These are phyloP conservation scores for Rhodotorula diobovata DNA, from an alignment of 768 basidiomycete genomes.

Conservation along the genomic window DNA sequence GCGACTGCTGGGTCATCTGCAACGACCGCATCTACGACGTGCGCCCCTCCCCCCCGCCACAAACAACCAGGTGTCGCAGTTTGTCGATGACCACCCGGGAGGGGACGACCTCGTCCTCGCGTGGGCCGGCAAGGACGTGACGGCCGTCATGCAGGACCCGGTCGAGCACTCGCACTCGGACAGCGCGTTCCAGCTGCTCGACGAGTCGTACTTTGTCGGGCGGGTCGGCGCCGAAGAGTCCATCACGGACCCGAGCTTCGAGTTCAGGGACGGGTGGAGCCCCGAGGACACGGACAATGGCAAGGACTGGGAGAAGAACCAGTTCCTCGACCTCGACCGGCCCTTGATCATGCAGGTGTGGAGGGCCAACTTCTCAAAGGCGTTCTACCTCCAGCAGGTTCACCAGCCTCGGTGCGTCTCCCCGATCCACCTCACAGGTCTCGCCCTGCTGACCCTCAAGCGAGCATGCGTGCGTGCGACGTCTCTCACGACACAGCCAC, in stretches of 20 bases:
- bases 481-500: too few species aligned
- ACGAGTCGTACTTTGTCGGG: conserved; percentile 73
- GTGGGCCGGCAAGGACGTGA: conserved; percentile 79
- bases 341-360: conserved; percentile 76
- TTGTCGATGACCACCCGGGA: conserved; percentile 85
- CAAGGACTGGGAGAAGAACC: conserved; percentile 78
- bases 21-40: conserved; percentile 85
- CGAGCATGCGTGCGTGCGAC: background rate
- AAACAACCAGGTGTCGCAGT: conserved; percentile 45
- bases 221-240: conserved; percentile 69
- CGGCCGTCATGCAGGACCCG: conserved; percentile 70
- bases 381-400: conserved; percentile 91
- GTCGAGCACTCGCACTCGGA: conserved; percentile 83
- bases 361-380: conserved; percentile 84
- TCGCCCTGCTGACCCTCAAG: background rate
- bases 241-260: conserved; percentile 83
- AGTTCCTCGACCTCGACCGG: conserved; percentile 83
- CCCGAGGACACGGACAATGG: conserved; percentile 80
- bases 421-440: conserved; percentile 51
- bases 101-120: conserved; percentile 84
- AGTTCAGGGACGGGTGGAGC: conserved; percentile 79
- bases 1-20: conserved; percentile 77
- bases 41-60: conserved; percentile 4
- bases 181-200: conserved; percentile 83
- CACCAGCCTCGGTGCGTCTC: conserved; percentile 88